Conservation (phyloP, 2,329 filamentous ascomycete species). For the Ophiostoma novo-ulmi region DNA sequence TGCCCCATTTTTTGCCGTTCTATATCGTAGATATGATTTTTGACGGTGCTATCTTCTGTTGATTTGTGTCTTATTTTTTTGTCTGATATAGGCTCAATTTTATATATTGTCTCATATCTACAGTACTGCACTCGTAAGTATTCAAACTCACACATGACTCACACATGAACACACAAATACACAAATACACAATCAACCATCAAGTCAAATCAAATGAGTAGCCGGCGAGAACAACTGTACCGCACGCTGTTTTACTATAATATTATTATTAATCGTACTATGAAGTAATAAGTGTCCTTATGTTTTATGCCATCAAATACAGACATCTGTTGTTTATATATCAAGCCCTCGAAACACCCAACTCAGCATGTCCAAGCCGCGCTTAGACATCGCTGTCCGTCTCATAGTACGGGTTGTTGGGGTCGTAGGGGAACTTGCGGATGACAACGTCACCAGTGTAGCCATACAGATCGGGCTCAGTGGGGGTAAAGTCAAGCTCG, state of each 20-base stretch:
- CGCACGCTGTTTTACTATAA: not conserved
- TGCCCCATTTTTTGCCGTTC: constrained; percentile 9
- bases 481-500: constrained; percentile 20
- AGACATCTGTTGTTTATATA: not conserved
- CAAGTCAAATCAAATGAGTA: not conserved
- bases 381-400: constrained; percentile 30
- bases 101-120: too few relatives aligned
- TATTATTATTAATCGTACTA: not conserved
- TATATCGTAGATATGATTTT: not conserved
- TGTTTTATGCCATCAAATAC: not conserved
- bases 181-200: not conserved
- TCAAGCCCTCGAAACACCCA: not conserved
- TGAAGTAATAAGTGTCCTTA: not conserved
- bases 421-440: constrained; percentile 38
- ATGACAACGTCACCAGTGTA: constrained; percentile 34
- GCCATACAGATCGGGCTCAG: constrained; percentile 24
- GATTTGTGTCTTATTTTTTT: not conserved
- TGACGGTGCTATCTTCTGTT: not conserved
- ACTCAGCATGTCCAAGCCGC: not conserved
- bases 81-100: not conserved
- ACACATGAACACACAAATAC: too few relatives aligned
- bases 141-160: too few relatives aligned
- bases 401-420: constrained; percentile 35
- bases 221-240: not conserved
- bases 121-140: too few relatives aligned